Conservation (phyloP, 106 monocot species). For the Dactylorhiza incarnata region DNA sequence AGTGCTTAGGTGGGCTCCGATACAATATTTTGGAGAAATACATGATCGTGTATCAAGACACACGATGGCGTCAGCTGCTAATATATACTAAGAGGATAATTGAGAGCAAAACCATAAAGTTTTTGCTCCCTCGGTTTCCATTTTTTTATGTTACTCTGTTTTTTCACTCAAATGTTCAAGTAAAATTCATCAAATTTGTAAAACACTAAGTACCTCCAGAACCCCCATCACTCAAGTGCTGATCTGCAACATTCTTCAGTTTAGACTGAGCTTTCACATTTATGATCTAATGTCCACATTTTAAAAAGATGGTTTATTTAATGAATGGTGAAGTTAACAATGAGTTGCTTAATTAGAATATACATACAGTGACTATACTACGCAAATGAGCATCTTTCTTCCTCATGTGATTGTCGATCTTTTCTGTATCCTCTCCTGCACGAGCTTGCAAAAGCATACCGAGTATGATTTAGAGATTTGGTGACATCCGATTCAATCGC, state of each 20-base stretch:
- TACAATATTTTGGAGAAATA: no score
- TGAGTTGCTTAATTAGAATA: not conserved
- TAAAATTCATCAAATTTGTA: not conserved
- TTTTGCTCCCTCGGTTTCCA: no score
- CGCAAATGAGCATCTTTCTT: slow-evolving; percentile 66
- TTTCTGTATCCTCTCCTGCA: slow-evolving; percentile 87
- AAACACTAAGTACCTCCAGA: slow-evolving; percentile 52
- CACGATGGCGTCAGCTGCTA: no score
- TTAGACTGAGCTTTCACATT: slow-evolving; percentile 76
- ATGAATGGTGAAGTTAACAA: not conserved
- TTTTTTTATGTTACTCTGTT: no score
- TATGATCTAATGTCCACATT: slow-evolving; percentile 34
- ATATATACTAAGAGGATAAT: no score
- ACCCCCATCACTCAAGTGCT: slow-evolving; percentile 99
- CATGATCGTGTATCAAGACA: no score
- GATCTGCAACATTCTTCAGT: slow-evolving; percentile 83
- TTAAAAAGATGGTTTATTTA: not conserved
- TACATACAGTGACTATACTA: slow-evolving; percentile 69
- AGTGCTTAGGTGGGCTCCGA: no score
- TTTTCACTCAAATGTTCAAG: no score
- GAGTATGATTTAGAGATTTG: not conserved
- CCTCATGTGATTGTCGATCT: slow-evolving; percentile 80
- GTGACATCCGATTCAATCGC: not conserved
- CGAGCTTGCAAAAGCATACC: slow-evolving; percentile 50
- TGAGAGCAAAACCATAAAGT: no score